phyloP scores from a whole-genome alignment of 805 yeast genomes.

The Jamesozyma lodderae region DNA sequence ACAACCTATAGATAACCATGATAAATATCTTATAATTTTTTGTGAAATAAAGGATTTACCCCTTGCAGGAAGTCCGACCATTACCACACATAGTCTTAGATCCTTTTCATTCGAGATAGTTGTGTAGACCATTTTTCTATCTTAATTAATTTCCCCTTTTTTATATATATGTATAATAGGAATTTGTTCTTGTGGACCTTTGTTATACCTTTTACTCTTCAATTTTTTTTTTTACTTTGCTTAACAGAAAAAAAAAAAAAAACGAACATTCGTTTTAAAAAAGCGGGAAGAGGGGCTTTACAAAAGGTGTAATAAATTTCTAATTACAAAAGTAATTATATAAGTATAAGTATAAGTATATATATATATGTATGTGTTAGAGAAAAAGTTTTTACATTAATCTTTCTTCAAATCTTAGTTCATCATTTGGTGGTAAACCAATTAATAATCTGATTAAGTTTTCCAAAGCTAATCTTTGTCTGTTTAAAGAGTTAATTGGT shows the following conservation, averaged over 20 bases:
- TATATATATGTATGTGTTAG: neutral
- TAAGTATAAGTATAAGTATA: neutral
- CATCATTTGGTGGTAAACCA: conserved; percentile 85
- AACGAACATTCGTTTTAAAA: too few relatives aligned
- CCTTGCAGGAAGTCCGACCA: conserved; percentile 84
- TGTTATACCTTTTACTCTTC: neutral
- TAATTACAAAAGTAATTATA: neutral
- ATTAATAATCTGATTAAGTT: conserved; percentile 82
- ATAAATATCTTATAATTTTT: conserved; percentile 82
- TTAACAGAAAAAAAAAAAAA: too few relatives aligned
- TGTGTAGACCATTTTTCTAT: conserved; percentile 21
- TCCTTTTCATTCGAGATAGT: conserved; percentile 40
- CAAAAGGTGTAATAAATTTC: too few relatives aligned
- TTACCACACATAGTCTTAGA: conserved; percentile 72
- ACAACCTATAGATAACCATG: conserved; percentile 85
- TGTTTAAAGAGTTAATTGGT: conserved; percentile 87
- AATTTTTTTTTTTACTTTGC: too few relatives aligned
- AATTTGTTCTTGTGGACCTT: too few relatives aligned
- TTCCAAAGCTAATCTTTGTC: conserved; percentile 88
- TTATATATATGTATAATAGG: too few relatives aligned
- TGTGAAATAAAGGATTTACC: conserved; percentile 94
- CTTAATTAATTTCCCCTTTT: too few relatives aligned
- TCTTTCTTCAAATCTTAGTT: conserved; percentile 91
- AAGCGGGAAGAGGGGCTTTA: too few relatives aligned
- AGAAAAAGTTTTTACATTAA: conserved; percentile 7